Percentiles rank a stretch among this genome's conserved stretches.
Conservation (phyloP, 2,329 filamentous ascomycete species). For the Talaromyces islandicus region DNA sequence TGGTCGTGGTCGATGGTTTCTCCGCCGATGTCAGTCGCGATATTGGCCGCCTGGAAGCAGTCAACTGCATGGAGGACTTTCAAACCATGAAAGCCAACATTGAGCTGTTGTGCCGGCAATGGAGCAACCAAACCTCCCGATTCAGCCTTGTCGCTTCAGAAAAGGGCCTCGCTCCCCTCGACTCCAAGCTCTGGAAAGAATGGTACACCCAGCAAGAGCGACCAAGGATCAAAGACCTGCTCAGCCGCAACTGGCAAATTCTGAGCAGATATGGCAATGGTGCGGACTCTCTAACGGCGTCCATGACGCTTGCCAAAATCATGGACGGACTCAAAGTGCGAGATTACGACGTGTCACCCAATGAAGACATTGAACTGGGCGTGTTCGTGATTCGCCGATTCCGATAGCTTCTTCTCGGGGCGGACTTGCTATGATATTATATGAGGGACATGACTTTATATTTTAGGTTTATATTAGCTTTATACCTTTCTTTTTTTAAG, state of each 20-base stretch:
- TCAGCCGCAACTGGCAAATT: constrained; percentile 36
- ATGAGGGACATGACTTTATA: background rate
- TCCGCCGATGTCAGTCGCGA: constrained; percentile 51
- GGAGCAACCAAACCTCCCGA: constrained; percentile 33
- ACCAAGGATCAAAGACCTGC: constrained; percentile 49
- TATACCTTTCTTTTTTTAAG: background rate
- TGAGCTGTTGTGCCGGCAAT: constrained; percentile 30
- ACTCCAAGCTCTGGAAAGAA: constrained; percentile 53
- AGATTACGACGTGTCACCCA: constrained; percentile 40
- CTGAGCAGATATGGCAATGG: constrained; percentile 27
- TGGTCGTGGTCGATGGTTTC: constrained; percentile 54
- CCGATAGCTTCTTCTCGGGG: constrained; percentile 15
- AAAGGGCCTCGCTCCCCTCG: constrained; percentile 45
- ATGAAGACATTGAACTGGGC: constrained; percentile 40
- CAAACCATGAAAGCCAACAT: constrained; percentile 42
- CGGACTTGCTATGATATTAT: background rate
- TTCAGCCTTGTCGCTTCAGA: constrained; percentile 46
- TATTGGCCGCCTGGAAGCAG: constrained; percentile 50
- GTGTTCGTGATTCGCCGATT: constrained; percentile 46
- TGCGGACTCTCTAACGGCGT: constrained; percentile 37
- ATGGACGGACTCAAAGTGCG: constrained; percentile 52
- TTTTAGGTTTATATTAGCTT: background rate
- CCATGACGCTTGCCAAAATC: constrained; percentile 54
- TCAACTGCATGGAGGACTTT: constrained; percentile 51
- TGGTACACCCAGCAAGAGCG: constrained; percentile 64